Conservation (phyloP, 2,329 filamentous ascomycete genomes). For the Ophiostoma angusticollis region DNA sequence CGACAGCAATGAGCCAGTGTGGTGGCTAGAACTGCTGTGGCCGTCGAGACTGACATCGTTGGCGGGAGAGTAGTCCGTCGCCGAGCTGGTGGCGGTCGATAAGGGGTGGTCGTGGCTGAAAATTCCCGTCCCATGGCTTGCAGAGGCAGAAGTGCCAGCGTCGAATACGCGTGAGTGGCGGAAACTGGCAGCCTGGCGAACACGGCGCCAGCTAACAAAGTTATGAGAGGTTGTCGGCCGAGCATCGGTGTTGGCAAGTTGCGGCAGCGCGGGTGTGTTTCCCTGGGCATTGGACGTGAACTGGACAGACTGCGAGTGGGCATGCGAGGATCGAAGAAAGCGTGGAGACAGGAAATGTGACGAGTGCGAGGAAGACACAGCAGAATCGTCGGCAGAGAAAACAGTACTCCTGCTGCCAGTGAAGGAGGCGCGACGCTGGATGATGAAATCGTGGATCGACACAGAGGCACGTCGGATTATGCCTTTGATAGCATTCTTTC, state of each 20-base stretch:
- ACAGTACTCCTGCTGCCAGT: constrained; percentile 17
- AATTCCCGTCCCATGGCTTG: too few species aligned
- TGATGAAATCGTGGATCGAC: constrained; percentile 39
- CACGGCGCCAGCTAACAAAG: constrained; percentile 33
- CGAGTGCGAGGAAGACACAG: not conserved
- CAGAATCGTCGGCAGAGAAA: constrained; percentile 14
- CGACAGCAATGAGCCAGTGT: not conserved
- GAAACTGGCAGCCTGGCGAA: constrained; percentile 38
- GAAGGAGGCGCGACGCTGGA: constrained; percentile 34
- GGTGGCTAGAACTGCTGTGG: not conserved
- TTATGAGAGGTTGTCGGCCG: constrained; percentile 36
- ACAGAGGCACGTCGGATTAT: constrained; percentile 43
- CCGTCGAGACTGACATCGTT: not conserved
- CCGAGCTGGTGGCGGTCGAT: not conserved
- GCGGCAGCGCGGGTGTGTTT: not conserved
- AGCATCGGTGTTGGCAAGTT: constrained; percentile 9
- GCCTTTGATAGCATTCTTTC: constrained; percentile 29
- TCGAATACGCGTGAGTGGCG: constrained; percentile 33
- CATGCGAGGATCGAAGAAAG: constrained; percentile 18
- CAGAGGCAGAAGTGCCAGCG: constrained; percentile 19
- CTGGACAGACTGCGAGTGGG: constrained; percentile 17
- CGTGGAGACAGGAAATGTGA: constrained; percentile 8
- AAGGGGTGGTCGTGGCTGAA: not conserved
- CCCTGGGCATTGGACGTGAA: not conserved
- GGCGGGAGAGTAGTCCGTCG: not conserved